These are phyloP conservation scores for Chimonanthus praecox DNA, from an alignment of 164 flowering plant genomes.

Conservation along the genomic window DNA sequence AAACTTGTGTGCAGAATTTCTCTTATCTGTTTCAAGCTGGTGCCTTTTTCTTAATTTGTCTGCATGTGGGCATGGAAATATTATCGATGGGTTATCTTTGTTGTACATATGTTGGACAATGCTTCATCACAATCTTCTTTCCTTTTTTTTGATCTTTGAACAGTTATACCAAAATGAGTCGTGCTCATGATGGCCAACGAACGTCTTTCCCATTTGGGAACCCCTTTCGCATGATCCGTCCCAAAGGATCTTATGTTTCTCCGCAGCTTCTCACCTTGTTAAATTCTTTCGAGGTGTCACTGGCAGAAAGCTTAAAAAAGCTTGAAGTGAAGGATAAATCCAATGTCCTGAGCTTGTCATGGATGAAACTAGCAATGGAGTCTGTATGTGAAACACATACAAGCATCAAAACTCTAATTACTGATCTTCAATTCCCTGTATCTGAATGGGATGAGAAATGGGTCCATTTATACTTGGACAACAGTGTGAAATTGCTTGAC, in stretches of 20 bases:
- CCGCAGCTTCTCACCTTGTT: constrained; percentile 36
- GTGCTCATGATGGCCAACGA: constrained; percentile 68
- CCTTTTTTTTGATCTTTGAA: background rate
- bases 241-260: constrained; percentile 57
- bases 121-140: no score
- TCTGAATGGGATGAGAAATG: constrained; percentile 90
- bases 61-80: no score
- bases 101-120: no score
- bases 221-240: constrained; percentile 65
- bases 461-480: constrained; percentile 80
- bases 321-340: constrained; percentile 45
- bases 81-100: no score
- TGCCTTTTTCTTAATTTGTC: no score
- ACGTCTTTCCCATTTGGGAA: constrained; percentile 69
- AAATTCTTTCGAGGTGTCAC: constrained; percentile 54
- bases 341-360: constrained; percentile 58
- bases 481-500: constrained; percentile 81
- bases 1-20: no score
- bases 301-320: constrained; percentile 49
- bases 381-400: constrained; percentile 60
- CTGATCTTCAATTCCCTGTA: constrained; percentile 74
- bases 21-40: no score
- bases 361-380: constrained; percentile 82
- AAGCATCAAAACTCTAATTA: constrained; percentile 63
- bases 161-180: constrained; percentile 52